Conservation (phyloP, 1,284 basidiomycete species). For the Ganoderma resinaceum region DNA sequence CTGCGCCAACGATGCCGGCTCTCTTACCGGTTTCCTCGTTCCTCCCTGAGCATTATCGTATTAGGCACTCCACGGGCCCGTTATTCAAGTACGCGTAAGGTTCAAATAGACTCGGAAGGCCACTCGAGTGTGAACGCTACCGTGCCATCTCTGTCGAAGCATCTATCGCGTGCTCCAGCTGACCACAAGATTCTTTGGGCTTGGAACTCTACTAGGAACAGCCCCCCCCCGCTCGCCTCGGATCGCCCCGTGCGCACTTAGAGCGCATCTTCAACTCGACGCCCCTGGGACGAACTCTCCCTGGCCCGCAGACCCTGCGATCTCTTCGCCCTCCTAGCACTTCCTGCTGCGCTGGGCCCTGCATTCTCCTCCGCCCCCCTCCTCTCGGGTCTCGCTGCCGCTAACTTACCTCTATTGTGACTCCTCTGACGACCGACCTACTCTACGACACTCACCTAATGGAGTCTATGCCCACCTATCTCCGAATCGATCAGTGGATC, state of each 20-base stretch:
- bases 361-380: not conserved
- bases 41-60: not conserved
- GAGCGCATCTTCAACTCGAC: not conserved
- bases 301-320: not conserved
- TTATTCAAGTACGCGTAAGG: not conserved
- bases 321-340: not conserved
- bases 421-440: not conserved
- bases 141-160: not conserved
- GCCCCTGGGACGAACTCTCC: not conserved
- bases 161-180: not conserved
- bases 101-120: not conserved
- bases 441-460: not conserved
- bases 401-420: not conserved
- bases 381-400: not conserved
- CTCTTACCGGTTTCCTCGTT: too few species aligned
- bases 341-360: not conserved
- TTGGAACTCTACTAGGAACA: not conserved
- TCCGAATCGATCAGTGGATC: not conserved
- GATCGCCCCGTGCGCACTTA: not conserved
- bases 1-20: too few species aligned
- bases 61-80: not conserved
- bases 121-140: not conserved
- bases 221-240: slow-evolving; percentile 1
- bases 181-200: not conserved
- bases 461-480: not conserved